phyloP scores from a whole-genome alignment of 169 alveolate genomes.

The Cryptosporidium sp. region DNA sequence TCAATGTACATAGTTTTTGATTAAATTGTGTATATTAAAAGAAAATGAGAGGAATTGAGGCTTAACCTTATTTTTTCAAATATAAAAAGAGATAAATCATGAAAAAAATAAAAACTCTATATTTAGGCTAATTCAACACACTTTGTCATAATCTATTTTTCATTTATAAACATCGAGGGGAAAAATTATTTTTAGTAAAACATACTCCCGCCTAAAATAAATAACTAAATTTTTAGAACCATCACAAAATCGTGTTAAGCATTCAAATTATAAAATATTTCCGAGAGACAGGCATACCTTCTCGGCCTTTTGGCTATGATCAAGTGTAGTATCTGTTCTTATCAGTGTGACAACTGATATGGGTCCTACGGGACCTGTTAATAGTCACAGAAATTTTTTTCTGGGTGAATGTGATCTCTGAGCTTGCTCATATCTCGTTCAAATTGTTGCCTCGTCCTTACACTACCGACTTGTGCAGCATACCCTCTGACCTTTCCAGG shows the following conservation, averaged over 20 bases:
- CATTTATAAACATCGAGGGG: too few species aligned
- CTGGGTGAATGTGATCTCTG: slow-evolving; percentile 76
- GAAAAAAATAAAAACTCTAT: too few species aligned
- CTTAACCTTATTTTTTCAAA: too few species aligned
- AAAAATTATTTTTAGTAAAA: too few species aligned
- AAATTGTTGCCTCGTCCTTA: slow-evolving; percentile 75
- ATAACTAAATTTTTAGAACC: slow-evolving; percentile 10
- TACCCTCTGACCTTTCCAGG: slow-evolving; percentile 71
- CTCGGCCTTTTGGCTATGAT: slow-evolving; percentile 97
- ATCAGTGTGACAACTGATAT: slow-evolving; percentile 96
- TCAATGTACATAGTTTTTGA: too few species aligned
- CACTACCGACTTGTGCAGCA: slow-evolving; percentile 76
- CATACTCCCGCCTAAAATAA: background rate
- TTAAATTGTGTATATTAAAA: too few species aligned
- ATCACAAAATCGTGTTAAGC: slow-evolving; percentile 41
- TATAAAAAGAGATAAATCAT: too few species aligned
- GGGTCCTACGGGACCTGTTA: slow-evolving; percentile 76
- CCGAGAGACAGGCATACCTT: slow-evolving; percentile 85
- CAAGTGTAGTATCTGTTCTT: slow-evolving; percentile 97
- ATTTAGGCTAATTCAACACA: too few species aligned
- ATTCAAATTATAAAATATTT: background rate
- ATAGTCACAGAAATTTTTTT: slow-evolving; percentile 76
- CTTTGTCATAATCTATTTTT: too few species aligned
- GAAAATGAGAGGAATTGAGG: too few species aligned
- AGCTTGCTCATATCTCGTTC: slow-evolving; percentile 70